Percentiles rank a stretch among this genome's conserved stretches.
These are phyloP conservation scores for Fusarium sp. DNA, from an alignment of 2,329 filamentous ascomycete genomes.

Conservation along the genomic window DNA sequence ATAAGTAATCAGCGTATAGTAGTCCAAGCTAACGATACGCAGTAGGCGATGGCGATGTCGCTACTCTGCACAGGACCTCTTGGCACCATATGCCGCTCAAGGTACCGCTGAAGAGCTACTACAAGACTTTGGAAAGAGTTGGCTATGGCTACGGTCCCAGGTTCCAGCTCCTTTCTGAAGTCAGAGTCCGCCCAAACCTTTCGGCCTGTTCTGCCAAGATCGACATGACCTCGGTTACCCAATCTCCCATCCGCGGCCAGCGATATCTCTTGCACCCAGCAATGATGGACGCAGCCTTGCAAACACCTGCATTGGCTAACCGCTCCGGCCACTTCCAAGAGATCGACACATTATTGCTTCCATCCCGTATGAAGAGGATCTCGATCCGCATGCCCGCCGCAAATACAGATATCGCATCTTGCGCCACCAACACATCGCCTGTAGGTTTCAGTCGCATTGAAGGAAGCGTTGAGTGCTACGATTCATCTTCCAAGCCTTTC, in stretches of 20 bases:
- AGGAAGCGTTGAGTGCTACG: conserved; percentile 40
- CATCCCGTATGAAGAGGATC: conserved; percentile 42
- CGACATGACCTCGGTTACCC: conserved; percentile 32
- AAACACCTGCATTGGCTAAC: conserved; percentile 43
- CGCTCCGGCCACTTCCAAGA: conserved; percentile 44
- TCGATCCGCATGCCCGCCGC: conserved; percentile 42
- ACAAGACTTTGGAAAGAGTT: conserved; percentile 42
- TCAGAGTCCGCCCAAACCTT: conserved; percentile 39
- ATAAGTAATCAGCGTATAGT: not conserved
- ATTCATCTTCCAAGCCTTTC: conserved; percentile 34
- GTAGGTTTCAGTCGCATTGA: conserved; percentile 41
- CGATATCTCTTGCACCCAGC: conserved; percentile 43
- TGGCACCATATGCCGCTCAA: conserved; percentile 44
- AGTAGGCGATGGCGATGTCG: not conserved
- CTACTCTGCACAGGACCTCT: conserved; percentile 30
- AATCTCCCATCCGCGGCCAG: conserved; percentile 40
- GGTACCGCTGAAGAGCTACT: conserved; percentile 44
- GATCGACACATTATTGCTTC: conserved; percentile 41
- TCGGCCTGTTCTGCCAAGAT: conserved; percentile 43
- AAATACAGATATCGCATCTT: conserved; percentile 37
- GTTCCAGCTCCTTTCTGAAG: conserved; percentile 44
- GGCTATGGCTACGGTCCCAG: conserved; percentile 45
- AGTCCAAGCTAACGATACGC: conserved; percentile 10
- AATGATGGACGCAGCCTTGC: conserved; percentile 45
- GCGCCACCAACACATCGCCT: conserved; percentile 38